Base-by-base conservation (phyloP, 805 yeast species). In the Wickerhamomyces chaumierensis region DNA sequence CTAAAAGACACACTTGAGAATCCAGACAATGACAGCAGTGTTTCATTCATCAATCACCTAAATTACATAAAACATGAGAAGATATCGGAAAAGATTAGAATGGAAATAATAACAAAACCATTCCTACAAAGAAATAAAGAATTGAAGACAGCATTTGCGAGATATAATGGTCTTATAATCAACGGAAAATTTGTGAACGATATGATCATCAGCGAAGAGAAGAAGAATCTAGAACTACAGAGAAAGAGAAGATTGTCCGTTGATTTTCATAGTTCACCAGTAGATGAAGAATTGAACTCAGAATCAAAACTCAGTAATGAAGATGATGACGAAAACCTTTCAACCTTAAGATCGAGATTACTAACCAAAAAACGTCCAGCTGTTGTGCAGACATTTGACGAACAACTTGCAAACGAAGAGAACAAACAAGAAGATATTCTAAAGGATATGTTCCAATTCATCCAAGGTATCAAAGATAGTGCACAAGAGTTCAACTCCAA, bases 401-500 rank as follows among this genome's bases (percentile, higher is more conserved):
- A 57, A 27, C 60, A 62, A 41, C 45, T 64, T 23, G 52, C 55
- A 34, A 51, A 52, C 15, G 64, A 64, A 38, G 66, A 64, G 40
- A 51, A 55, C 19, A 41, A 56, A 23, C 71, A 65, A 43, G 58
- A 56, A 36, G 58, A 59, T 28, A 46, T 65, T 14, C 42, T 65
- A 2, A 51, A 58, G 20, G 65, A 62, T 40, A 63, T 65, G 65
- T 49, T 57, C 1, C 60, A 56, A 31, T 52, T 63, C n/a, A 57
- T 63, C 1, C 48, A 52, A 7, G 58, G 60, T 15, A 47, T 65
- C 29, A 63, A 53, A 44, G 58, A 57, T 20, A 68, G 66, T 33
- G 68, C 69, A 0, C 49, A 57, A 31, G 66, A 64, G 3, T 65
- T 65, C 41, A 62, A 61, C 42, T 55, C 52, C 34, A 66, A 64